Evolutionary conservation across 2,329 filamentous ascomycete species (phyloP).

Genomic region (Alternaria sp.): DNA sequence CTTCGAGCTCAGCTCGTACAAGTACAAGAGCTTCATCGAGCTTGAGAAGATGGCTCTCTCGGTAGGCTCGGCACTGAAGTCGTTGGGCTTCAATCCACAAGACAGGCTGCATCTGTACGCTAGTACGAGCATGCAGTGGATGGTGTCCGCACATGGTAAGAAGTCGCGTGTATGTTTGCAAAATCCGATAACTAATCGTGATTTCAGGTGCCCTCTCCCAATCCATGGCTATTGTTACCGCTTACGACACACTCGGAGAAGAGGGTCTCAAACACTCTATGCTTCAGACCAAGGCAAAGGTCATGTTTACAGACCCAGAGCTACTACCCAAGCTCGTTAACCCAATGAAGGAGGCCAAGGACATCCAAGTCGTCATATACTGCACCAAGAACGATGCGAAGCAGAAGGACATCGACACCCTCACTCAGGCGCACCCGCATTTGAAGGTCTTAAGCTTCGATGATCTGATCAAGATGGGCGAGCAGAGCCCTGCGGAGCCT

Average conservation of each 20-base stretch:
- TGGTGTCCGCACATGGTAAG: conserved; percentile 77
- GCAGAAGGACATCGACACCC: conserved; percentile 62
- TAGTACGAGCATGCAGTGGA: conserved; percentile 82
- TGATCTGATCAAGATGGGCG: conserved; percentile 62
- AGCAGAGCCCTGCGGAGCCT: conserved; percentile 74
- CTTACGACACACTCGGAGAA: conserved; percentile 90
- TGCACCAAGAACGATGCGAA: conserved; percentile 64
- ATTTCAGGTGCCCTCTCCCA: conserved; percentile 72
- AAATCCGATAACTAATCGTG: conserved; percentile 20
- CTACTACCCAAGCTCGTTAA: conserved; percentile 66
- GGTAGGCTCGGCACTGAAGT: conserved; percentile 76
- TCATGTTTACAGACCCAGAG: conserved; percentile 87
- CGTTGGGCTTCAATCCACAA: conserved; percentile 72
- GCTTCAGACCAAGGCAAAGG: conserved; percentile 77
- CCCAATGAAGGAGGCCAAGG: conserved; percentile 64
- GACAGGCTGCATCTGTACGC: conserved; percentile 84
- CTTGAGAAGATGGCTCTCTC: conserved; percentile 75
- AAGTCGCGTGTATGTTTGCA: conserved; percentile 6
- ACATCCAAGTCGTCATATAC: conserved; percentile 66
- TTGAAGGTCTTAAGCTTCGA: conserved; percentile 65
- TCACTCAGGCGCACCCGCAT: conserved; percentile 63
- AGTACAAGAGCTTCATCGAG: conserved; percentile 79
- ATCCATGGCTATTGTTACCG: conserved; percentile 89
- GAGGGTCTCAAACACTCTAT: conserved; percentile 87
- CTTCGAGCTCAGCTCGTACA: conserved; percentile 82